Base-by-base conservation (phyloP, 1,284 basidiomycete species). In the Ganoderma leucocontextum region DNA sequence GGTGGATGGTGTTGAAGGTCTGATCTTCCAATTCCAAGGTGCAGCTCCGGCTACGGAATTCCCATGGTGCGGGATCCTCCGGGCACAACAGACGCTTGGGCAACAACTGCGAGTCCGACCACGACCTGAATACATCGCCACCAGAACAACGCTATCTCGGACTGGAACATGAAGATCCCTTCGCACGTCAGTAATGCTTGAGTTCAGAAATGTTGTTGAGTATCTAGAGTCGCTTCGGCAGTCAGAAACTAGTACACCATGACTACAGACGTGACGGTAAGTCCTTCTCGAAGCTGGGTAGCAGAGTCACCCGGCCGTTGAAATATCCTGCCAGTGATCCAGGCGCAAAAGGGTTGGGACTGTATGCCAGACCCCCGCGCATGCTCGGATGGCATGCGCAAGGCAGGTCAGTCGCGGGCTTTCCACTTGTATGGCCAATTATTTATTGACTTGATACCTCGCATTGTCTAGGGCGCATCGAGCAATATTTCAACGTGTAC, bases 61-160 rank as follows among this genome's bases (percentile, higher is more conserved):
- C 29, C 29, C 29, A 29, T 1, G 29, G 29, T 29, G 1, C 29
- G 29, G 29, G 29, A 29, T 29, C 29, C 29, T 29, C 29, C 29
- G 29, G 29, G 29, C 29, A 29, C 29, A 29, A 29, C 29, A 29
- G 29, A 29, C 29, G 29, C 29, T 29, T 29, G 29, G 29, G 29
- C 29, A 29, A 29, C 29, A 29, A n/a, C n/a, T n/a, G n/a, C 29
- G 29, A 2, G 29, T 29, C 29, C 2, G 29, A 29, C 29, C 29
- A 29, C 29, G 29, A 29, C 29, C 29, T 29, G 29, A n/a, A n/a
- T n/a, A n/a, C n/a, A n/a, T n/a, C 35, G n/a, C 22, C 36, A 9
- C 59, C 59, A 60, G 38, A 60, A 60, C 12, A 60, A 22, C 5
- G 5, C 15, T 19, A 60, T 15, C 29, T 60, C 59, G 17, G n/a